Evolutionary conservation across 768 basidiomycete genomes (phyloP), one percentile per base, ranked within the genome.

Genomic region (Collybia mongolica): DNA sequence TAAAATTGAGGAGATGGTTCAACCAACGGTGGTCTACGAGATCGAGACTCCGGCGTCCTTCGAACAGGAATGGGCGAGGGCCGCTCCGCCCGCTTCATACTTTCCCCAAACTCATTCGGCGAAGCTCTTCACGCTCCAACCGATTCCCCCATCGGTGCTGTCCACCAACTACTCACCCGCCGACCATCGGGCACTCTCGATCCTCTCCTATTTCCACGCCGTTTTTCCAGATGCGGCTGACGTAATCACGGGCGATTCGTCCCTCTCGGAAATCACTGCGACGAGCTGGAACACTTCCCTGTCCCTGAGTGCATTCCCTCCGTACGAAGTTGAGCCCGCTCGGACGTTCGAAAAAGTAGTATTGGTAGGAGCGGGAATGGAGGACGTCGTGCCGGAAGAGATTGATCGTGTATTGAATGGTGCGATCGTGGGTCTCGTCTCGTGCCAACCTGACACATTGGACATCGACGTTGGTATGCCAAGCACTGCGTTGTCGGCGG

Each of bases 191-290:
- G 72, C 79, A 2, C 68, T 95, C 9, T 73, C 80, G 17, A 72
- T 88, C 24, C 68, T 98, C 22, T 88, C 90, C 0, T 93, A 93
- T 66, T 84, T 96, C 55, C 83, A 94, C 59, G 77, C 75, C 62
- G 26, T 65, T 20, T 70, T 74, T 53, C 65, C 65, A 14, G 15
- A 17, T 9, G 23, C 17, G 37, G 37, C n/a, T 38, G 46, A 39
- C 46, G 38, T 22, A n/a, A 9, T 20, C 12, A 9, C 28, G 15
- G 24, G 23, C 3, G 19, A 47, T 15, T 3, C 36, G 28, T 18
- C 14, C 35, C 50, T 74, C 14, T 45, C 51, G 15, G 72, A 77
- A 57, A 37, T 64, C 9, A 71, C 69, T 6, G 80, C 78, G 6
- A 54, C 53, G 0, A 54, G 61, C 2, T 98, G 95, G 96, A 72